Percentiles rank a stretch among this genome's conserved stretches.
Evolutionary conservation across 805 yeast species (phyloP).

Genomic region (Isabelozyma rhagii): DNA sequence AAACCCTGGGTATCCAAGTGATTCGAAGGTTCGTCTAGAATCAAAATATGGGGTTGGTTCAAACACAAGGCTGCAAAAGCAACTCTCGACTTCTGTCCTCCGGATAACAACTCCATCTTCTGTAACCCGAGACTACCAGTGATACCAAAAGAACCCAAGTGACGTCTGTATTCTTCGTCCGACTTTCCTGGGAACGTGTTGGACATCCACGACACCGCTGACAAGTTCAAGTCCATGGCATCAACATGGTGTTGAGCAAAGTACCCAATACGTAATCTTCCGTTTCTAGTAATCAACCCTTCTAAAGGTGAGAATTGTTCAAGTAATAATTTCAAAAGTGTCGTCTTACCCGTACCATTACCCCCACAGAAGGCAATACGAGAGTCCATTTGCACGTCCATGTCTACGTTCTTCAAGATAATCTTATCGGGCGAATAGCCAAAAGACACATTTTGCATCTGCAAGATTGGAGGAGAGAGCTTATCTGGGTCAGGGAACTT

Average conservation of each 20-base stretch:
- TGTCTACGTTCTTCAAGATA: constrained; percentile 71
- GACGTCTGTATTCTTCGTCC: constrained; percentile 96
- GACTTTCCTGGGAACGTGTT: constrained; percentile 85
- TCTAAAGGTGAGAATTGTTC: constrained; percentile 68
- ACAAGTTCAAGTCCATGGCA: constrained; percentile 81
- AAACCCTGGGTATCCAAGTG: constrained; percentile 98
- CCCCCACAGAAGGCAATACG: constrained; percentile 98
- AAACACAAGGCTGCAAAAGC: constrained; percentile 96
- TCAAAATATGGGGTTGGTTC: constrained; percentile 83
- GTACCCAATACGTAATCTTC: constrained; percentile 88
- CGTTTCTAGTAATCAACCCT: constrained; percentile 80
- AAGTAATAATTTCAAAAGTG: constrained; percentile 81
- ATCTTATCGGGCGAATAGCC: constrained; percentile 71
- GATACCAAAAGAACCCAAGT: constrained; percentile 94
- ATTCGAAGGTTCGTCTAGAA: constrained; percentile 96
- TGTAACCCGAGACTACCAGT: constrained; percentile 92
- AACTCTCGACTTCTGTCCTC: constrained; percentile 98
- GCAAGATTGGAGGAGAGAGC: constrained; percentile 90
- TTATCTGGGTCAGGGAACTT: constrained; percentile 94
- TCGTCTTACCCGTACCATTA: constrained; percentile 98
- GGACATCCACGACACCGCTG: constrained; percentile 95
- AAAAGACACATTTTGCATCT: constrained; percentile 80
- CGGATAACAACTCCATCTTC: constrained; percentile 84
- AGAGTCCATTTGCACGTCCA: constrained; percentile 90
- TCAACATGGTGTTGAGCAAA: constrained; percentile 99